A percentile compares a stretch with the other conserved stretches of the same genome.
Evolutionary conservation across 495 filamentous ascomycete species (phyloP).

Genomic region (Penicillium simplicissimum): DNA sequence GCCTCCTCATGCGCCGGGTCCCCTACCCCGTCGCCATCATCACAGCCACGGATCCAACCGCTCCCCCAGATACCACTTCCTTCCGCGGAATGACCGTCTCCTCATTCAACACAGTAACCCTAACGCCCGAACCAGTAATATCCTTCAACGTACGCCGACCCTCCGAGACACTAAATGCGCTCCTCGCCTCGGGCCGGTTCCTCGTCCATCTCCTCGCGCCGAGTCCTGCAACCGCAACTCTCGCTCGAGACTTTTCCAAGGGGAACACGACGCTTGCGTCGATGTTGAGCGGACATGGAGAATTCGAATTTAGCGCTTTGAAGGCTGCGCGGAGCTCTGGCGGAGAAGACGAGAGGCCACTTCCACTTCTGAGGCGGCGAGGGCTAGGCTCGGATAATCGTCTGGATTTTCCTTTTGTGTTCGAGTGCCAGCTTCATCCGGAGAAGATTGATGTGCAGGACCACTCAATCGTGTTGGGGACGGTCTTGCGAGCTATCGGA

Average conservation of each 20-base stretch:
- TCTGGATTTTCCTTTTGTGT: slow-evolving; percentile 41
- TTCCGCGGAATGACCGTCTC: slow-evolving; percentile 76
- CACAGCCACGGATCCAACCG: slow-evolving; percentile 49
- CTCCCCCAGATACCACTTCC: slow-evolving; percentile 23
- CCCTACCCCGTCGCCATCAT: slow-evolving; percentile 75
- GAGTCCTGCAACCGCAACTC: slow-evolving; percentile 28
- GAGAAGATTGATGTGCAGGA: slow-evolving; percentile 44
- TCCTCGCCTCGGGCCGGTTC: slow-evolving; percentile 49
- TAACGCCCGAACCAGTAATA: slow-evolving; percentile 65
- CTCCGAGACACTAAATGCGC: slow-evolving; percentile 67
- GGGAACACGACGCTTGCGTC: slow-evolving; percentile 37
- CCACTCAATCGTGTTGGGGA: slow-evolving; percentile 46
- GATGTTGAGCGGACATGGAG: slow-evolving; percentile 33
- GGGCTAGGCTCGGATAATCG: background rate
- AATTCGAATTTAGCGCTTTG: slow-evolving; percentile 40
- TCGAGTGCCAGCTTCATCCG: slow-evolving; percentile 42
- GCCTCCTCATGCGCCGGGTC: slow-evolving; percentile 66
- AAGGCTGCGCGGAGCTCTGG: background rate
- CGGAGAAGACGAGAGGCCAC: slow-evolving; percentile 16
- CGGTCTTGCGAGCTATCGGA: slow-evolving; percentile 30
- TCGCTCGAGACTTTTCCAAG: slow-evolving; percentile 48
- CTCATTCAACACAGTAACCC: slow-evolving; percentile 74
- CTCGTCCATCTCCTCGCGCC: slow-evolving; percentile 45
- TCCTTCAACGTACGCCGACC: slow-evolving; percentile 79
- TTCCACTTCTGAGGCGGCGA: slow-evolving; percentile 36